Evolutionary conservation across 2,329 filamentous ascomycete genomes (phyloP).

Genomic region (Mycosphaerella sp.): DNA sequence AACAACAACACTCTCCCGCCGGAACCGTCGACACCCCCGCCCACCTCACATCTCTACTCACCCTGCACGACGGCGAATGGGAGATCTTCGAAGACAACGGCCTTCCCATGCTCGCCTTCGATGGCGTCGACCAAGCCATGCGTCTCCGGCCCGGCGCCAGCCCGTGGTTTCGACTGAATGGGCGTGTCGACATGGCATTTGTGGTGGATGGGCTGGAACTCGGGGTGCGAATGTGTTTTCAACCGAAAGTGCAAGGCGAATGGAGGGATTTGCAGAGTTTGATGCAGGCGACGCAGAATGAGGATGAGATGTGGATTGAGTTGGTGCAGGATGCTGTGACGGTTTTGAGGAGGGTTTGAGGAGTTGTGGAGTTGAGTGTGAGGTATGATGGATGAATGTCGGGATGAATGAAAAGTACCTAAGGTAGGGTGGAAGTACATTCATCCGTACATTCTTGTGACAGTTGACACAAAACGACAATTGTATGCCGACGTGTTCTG

Average conservation of each 20-base stretch:
- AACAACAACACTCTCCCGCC: background rate
- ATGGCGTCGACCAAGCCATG: conserved; percentile 6
- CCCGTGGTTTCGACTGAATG: conserved; percentile 1
- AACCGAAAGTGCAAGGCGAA: background rate
- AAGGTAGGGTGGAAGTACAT: no score
- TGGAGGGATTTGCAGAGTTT: background rate
- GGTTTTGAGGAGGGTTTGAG: background rate
- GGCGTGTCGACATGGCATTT: conserved; percentile 5
- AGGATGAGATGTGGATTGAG: conserved; percentile 4
- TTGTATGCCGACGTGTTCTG: no score
- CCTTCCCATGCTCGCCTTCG: conserved; percentile 8
- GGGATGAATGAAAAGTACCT: no score
- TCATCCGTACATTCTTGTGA: no score
- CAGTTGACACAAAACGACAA: no score
- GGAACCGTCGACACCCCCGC: background rate
- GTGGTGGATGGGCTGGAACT: conserved; percentile 13
- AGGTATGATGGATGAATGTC: no score
- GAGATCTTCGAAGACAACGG: conserved; percentile 11
- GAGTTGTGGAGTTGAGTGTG: no score
- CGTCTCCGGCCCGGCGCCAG: background rate
- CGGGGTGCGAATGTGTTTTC: conserved; percentile 11
- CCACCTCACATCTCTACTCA: background rate
- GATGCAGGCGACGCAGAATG: background rate
- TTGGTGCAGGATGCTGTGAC: conserved; percentile 7
- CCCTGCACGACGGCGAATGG: background rate